Evolutionary conservation across 2,329 filamentous ascomycete species (phyloP).

Genomic region (Sporothrix humicola): DNA sequence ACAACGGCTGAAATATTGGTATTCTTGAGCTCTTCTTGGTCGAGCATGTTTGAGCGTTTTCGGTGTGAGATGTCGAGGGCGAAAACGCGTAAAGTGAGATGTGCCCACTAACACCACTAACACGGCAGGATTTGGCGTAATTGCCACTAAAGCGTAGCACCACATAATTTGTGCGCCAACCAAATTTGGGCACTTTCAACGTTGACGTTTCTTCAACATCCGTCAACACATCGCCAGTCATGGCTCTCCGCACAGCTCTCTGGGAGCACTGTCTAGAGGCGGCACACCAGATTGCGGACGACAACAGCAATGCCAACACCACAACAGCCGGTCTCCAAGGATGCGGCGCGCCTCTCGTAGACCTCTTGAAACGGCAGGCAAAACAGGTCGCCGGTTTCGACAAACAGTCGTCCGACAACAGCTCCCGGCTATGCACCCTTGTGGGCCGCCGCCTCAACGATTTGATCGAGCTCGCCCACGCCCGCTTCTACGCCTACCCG

Average conservation of each 20-base stretch:
- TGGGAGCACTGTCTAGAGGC: constrained; percentile 34
- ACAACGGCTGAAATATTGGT: no score
- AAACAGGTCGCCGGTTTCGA: not conserved
- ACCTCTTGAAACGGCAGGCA: constrained; percentile 40
- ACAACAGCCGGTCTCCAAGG: constrained; percentile 20
- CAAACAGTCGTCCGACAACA: no score
- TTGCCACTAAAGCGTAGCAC: not conserved
- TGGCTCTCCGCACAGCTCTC: constrained; percentile 13
- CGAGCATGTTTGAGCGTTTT: no score
- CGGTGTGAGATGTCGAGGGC: no score
- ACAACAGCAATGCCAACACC: not conserved
- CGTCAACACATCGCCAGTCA: not conserved
- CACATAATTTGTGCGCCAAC: not conserved
- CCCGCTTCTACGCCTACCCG: constrained; percentile 72
- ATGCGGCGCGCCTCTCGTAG: constrained; percentile 39
- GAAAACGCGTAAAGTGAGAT: no score
- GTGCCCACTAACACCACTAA: no score
- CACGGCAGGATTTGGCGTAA: no score
- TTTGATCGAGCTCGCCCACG: constrained; percentile 63
- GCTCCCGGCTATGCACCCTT: not conserved
- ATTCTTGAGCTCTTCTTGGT: no score
- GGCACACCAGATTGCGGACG: constrained; percentile 33
- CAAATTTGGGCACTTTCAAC: not conserved
- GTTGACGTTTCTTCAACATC: no score
- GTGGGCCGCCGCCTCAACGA: constrained; percentile 57